phyloP scores from a whole-genome alignment of 208 protist species.

The Crithidia sp. region DNA sequence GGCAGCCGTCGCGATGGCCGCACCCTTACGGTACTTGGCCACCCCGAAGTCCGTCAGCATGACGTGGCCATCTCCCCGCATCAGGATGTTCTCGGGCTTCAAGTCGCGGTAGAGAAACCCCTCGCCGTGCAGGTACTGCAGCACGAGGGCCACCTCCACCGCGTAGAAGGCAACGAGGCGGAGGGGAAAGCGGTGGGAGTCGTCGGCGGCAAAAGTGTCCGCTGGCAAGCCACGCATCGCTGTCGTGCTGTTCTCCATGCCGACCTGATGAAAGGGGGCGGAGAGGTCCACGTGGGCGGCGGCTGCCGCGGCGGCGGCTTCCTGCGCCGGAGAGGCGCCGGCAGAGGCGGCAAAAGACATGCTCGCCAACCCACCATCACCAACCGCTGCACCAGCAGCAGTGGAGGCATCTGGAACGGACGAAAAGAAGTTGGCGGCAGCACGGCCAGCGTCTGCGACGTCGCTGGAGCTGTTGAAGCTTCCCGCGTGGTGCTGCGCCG shows the following conservation, averaged over 20 bases:
- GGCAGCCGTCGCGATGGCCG: conserved; percentile 29
- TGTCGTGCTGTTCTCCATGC: conserved; percentile 34
- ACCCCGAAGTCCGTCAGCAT: conserved; percentile 96
- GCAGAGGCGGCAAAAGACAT: not conserved
- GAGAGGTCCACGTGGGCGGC: conserved; percentile 34
- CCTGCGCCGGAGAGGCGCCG: conserved; percentile 6
- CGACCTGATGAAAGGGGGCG: conserved; percentile 31
- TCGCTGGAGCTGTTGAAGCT: too few species aligned
- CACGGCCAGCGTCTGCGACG: too few species aligned
- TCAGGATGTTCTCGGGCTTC: conserved; percentile 95
- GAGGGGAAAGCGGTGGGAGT: conserved; percentile 63
- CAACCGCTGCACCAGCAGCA: too few species aligned
- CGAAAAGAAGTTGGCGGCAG: too few species aligned
- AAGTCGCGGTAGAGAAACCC: conserved; percentile 93
- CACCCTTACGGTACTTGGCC: conserved; percentile 86
- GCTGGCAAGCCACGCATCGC: conserved; percentile 16
- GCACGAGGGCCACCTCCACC: conserved; percentile 86
- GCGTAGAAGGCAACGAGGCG: conserved; percentile 89
- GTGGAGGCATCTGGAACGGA: too few species aligned
- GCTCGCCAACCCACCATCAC: not conserved
- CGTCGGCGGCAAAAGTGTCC: conserved; percentile 43
- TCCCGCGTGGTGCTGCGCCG: too few species aligned
- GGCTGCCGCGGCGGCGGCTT: conserved; percentile 9
- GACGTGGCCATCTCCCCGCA: conserved; percentile 90
- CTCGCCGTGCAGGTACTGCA: conserved; percentile 88